These are phyloP conservation scores for Hydrangea macrophylla DNA, from an alignment of 148 eudicot species.

Conservation along the genomic window DNA sequence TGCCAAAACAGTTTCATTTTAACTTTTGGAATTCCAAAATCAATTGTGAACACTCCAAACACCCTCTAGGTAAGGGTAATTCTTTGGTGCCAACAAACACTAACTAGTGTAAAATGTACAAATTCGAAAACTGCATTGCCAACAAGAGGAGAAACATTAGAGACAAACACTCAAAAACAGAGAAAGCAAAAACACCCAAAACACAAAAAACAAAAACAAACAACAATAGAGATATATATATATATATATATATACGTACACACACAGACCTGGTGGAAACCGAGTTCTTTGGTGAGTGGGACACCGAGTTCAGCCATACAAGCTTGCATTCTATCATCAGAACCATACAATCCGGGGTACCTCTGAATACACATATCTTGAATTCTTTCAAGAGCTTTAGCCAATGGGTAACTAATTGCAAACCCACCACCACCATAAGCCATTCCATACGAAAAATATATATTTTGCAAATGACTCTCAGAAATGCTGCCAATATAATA, in stretches of 20 bases:
- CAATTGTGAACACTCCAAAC: no score
- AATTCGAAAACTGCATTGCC: no score
- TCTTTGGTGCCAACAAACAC: no score
- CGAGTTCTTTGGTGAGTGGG: conserved; percentile 61
- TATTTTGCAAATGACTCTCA: conserved; percentile 61
- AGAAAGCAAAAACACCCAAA: background rate
- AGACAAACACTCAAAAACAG: no score
- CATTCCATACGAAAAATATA: conserved; percentile 57
- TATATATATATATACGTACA: no score
- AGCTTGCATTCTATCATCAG: conserved; percentile 70
- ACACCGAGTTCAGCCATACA: conserved; percentile 78
- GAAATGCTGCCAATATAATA: conserved; percentile 60
- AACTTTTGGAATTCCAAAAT: no score
- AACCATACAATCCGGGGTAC: conserved; percentile 59
- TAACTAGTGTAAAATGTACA: no score
- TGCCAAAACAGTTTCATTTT: no score
- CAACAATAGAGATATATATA: no score
- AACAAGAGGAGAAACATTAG: no score
- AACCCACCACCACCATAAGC: conserved; percentile 79
- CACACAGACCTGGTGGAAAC: conserved; percentile 56
- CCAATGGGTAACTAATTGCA: conserved; percentile 58
- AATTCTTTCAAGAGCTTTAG: conserved; percentile 50
- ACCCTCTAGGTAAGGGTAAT: no score
- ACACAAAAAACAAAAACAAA: background rate
- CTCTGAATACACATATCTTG: conserved; percentile 61